Evolutionary conservation across 192 early-diverging fungal species (phyloP), one percentile per base, ranked within the genome.

Genomic region (Coemansia aciculifera): DNA sequence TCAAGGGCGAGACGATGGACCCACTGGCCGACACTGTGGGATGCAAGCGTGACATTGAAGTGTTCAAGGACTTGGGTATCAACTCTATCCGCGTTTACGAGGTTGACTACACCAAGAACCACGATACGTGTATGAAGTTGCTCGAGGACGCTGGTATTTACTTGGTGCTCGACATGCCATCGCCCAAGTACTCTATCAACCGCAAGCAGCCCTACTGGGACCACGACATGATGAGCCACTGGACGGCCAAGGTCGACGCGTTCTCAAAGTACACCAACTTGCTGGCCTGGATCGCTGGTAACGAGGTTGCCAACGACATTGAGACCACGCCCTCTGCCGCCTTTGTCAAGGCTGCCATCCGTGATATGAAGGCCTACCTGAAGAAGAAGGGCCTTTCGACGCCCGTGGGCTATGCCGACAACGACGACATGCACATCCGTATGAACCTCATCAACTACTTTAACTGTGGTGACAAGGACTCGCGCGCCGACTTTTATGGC

Each of bases 31-130:
- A 89, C 68, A 72, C 81, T 11, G 72, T 66, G 24, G 87, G 84
- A 24, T 92, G 90, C 75, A 82, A 83, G 69, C 86, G 88, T 54
- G 89, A 92, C 69, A 76, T 87, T 23, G 65, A 75, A 23, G 67
- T 89, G 24, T 88, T 92, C 83, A 86, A 89, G 61, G 84, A 86
- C 27, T 73, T 92, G 38, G 88, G 87, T 11, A 64, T 88, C 38
- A 92, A 92, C 69, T 80, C 86, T 2, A 81, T 92, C 60, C 90
- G 90, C 46, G 90, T 92, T n/a, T 89, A 89, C 48, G 85, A 89
- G 70, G 88, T 86, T 1, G 88, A 90, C 65, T 84, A 87, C 51
- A 76, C 66, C 39, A 75, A 84, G 29, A 79, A 87, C 68, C 90
- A 92, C 64, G 87, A 91, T 66, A 79, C 82, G 39, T 92, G 88